Conservation (phyloP, 139 green algal species). For the Diplosphaera chodatii region DNA sequence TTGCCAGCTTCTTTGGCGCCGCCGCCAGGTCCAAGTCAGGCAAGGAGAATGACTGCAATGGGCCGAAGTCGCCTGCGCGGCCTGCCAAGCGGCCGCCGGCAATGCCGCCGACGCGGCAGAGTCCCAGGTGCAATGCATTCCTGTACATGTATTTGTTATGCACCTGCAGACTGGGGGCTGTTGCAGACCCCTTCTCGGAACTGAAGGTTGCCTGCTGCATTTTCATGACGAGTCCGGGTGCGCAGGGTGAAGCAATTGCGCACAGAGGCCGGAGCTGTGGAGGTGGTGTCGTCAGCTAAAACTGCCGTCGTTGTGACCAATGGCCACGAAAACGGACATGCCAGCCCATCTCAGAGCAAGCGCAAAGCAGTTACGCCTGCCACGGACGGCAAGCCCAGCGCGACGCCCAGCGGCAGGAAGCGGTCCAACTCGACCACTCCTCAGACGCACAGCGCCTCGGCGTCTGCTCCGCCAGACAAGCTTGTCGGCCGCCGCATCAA, state of each 20-base stretch:
- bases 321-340: no score
- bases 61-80: not conserved
- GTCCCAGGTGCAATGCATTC: not conserved
- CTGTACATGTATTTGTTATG: not conserved
- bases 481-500: not conserved
- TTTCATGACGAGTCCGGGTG: no score
- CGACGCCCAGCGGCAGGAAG: no score
- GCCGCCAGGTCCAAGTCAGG: slow-evolving; percentile 10
- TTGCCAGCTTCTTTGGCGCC: slow-evolving; percentile 52
- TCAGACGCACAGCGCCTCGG: not conserved
- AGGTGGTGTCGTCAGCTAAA: no score
- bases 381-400: no score
- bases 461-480: not conserved
- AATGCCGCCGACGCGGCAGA: not conserved
- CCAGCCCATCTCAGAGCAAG: no score
- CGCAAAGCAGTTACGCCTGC: no score
- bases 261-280: no score
- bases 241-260: no score
- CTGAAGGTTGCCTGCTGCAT: no score
- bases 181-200: no score
- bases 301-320: no score
- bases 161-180: not conserved
- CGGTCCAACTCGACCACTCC: not conserved
- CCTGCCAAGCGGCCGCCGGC: not conserved
- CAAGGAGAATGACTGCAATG: not conserved